Evolutionary conservation across 768 basidiomycete genomes (phyloP), one percentile per base, ranked within the genome.

Genomic region (Mrakia frigida): DNA sequence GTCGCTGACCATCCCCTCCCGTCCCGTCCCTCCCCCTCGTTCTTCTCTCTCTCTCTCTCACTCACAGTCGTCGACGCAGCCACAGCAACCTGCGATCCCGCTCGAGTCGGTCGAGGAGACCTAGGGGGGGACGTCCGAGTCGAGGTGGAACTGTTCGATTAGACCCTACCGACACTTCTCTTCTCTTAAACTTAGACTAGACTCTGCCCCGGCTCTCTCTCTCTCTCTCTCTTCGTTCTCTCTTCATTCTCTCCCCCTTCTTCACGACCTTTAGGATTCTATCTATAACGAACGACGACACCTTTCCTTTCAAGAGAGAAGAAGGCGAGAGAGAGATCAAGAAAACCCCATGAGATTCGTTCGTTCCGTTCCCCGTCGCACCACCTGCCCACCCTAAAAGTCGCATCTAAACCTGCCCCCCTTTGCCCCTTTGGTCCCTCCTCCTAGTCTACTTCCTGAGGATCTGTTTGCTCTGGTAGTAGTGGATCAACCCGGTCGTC

Each of bases 401-500:
- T 21, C 46, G 46, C 46, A 50, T 50, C 46, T 50, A 50, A 50
- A 50, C 9, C 61, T 3, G 18, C n/a, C n/a, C n/a, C n/a, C n/a
- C n/a, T n/a, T n/a, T n/a, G n/a, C n/a, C n/a, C n/a, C n/a, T n/a
- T n/a, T n/a, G n/a, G n/a, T n/a, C n/a, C n/a, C n/a, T n/a, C n/a
- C n/a, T n/a, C 14, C 18, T 18, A 14, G 31, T 16, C 37, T 65
- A 33, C 37, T 65, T 65, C 33, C 63, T 21, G 9, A 65, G 33
- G 35, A 33, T 18, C 63, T 35, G 63, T 21, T 90, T 85, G 82
- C 91, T 90, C 87, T 96, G 93, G 85, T 96, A 99, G 85, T 93
- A 96, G 85, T 97, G 92, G 84, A 99, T 98, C 75, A 99, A 86
- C 28, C 96, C 95, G 3, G 94, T 93, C 0, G 96, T 99, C 46